phyloP scores from a whole-genome alignment of 345 rosid species.

The Populus euphratica region DNA sequence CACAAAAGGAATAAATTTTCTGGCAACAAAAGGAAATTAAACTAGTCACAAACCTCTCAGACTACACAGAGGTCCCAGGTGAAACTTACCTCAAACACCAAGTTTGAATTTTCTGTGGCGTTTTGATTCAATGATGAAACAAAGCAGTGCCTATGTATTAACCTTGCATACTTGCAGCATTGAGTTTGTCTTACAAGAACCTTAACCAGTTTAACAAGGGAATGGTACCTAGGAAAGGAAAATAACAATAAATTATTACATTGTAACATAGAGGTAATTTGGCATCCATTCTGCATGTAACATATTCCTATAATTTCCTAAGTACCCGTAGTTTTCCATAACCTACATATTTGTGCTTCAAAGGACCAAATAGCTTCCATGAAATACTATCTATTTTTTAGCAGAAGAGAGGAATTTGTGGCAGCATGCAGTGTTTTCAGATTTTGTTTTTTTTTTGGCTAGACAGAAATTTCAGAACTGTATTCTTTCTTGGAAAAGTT shows the following conservation, averaged over 20 bases:
- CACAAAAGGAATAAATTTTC: background rate
- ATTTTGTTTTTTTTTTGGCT: background rate
- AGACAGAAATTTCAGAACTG: background rate
- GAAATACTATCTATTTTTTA: background rate
- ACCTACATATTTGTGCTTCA: background rate
- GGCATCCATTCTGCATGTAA: background rate
- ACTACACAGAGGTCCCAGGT: background rate
- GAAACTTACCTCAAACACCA: slow-evolving; percentile 33
- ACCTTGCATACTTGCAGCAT: slow-evolving; percentile 44
- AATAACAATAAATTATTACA: background rate
- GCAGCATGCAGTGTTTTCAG: background rate
- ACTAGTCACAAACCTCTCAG: background rate
- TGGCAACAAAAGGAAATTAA: slow-evolving; percentile 6
- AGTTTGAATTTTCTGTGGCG: slow-evolving; percentile 14
- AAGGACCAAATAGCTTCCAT: background rate
- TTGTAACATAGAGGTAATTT: background rate
- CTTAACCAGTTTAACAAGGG: slow-evolving; percentile 49
- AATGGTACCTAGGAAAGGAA: slow-evolving; percentile 50
- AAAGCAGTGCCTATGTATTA: slow-evolving; percentile 67
- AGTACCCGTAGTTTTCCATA: background rate
- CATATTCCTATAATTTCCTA: background rate
- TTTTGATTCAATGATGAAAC: slow-evolving; percentile 22
- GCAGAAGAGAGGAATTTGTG: background rate
- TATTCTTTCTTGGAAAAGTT: too few species aligned
- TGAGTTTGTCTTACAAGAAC: slow-evolving; percentile 46